phyloP scores from a whole-genome alignment of 75 land plant species.

The Isoetes taiwanensis region DNA sequence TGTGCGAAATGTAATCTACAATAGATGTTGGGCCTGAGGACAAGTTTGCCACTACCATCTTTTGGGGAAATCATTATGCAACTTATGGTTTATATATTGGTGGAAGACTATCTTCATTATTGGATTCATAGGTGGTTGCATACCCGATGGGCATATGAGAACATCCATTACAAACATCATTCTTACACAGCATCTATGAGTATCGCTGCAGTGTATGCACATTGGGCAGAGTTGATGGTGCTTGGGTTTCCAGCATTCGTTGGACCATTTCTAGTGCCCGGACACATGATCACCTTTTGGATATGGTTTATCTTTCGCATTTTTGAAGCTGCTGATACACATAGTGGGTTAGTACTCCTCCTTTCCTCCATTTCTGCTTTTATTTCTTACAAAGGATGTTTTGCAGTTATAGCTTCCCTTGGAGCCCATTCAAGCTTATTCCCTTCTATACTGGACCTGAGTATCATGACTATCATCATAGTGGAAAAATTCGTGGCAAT shows the following conservation, averaged over 20 bases:
- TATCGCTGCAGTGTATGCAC: slow-evolving; percentile 92
- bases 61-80: slow-evolving; percentile 46
- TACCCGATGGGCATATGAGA: slow-evolving; percentile 70
- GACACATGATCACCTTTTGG: slow-evolving; percentile 93
- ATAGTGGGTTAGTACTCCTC: slow-evolving; percentile 76
- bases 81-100: slow-evolving; percentile 46
- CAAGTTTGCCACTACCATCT: slow-evolving; percentile 72
- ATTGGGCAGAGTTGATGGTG: slow-evolving; percentile 74
- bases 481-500: slow-evolving; percentile 89
- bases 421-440: slow-evolving; percentile 53
- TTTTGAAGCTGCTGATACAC: slow-evolving; percentile 87
- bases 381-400: no score
- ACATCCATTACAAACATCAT: slow-evolving; percentile 71
- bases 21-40: slow-evolving; percentile 13
- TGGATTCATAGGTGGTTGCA: slow-evolving; percentile 87
- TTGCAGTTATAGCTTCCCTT: slow-evolving; percentile 82
- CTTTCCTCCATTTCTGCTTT: no score
- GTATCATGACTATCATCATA: slow-evolving; percentile 96
- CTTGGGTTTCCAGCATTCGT: slow-evolving; percentile 79
- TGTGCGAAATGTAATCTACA: no score
- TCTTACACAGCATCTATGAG: slow-evolving; percentile 74
- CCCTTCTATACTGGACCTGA: slow-evolving; percentile 97
- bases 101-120: slow-evolving; percentile 81
- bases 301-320: slow-evolving; percentile 77
- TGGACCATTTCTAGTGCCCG: slow-evolving; percentile 66